Percentiles rank a stretch among this genome's conserved stretches.
These are phyloP conservation scores for Aureoboletus auriporus DNA, from an alignment of 768 basidiomycete species.

Conservation along the genomic window DNA sequence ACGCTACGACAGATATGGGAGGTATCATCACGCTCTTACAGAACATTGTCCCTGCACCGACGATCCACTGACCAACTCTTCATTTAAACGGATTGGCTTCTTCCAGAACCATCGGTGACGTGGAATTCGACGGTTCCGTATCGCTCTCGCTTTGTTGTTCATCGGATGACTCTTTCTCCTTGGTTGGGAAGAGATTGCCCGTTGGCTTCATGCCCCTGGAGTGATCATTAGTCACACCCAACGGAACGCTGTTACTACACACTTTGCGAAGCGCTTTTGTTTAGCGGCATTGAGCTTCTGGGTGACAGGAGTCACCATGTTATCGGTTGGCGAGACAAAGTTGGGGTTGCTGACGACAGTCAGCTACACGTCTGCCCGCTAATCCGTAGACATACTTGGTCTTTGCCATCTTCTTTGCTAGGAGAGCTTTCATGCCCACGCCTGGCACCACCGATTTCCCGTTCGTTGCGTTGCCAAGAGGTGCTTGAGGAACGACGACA, in stretches of 20 bases:
- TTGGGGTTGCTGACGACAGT: slow-evolving; percentile 65
- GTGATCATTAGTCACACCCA: slow-evolving; percentile 1
- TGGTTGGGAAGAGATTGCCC: slow-evolving; percentile 49
- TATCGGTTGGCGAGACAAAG: slow-evolving; percentile 92
- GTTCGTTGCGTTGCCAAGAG: slow-evolving; percentile 63
- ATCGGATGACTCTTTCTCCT: slow-evolving; percentile 32
- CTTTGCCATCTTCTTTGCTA: slow-evolving; percentile 93
- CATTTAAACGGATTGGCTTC: slow-evolving; percentile 71
- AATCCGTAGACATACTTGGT: slow-evolving; percentile 54
- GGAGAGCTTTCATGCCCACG: slow-evolving; percentile 85
- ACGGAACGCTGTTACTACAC: slow-evolving; percentile 25
- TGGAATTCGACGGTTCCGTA: slow-evolving; percentile 35
- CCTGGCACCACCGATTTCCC: slow-evolving; percentile 54
- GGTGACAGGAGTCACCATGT: slow-evolving; percentile 88
- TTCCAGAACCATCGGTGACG: slow-evolving; percentile 31
- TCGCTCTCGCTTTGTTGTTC: slow-evolving; percentile 36
- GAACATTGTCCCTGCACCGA: slow-evolving; percentile 6
- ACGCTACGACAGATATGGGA: slow-evolving; percentile 22
- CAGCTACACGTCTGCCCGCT: not conserved
- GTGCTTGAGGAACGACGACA: slow-evolving; percentile 74
- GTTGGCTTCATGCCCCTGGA: slow-evolving; percentile 58
- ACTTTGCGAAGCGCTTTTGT: slow-evolving; percentile 95
- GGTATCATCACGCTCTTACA: slow-evolving; percentile 28
- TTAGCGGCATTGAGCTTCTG: slow-evolving; percentile 88
- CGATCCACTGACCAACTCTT: not conserved